Evolutionary conservation across 192 early-diverging fungal species (phyloP).

Genomic region (Martensiomyces pterosporus): DNA sequence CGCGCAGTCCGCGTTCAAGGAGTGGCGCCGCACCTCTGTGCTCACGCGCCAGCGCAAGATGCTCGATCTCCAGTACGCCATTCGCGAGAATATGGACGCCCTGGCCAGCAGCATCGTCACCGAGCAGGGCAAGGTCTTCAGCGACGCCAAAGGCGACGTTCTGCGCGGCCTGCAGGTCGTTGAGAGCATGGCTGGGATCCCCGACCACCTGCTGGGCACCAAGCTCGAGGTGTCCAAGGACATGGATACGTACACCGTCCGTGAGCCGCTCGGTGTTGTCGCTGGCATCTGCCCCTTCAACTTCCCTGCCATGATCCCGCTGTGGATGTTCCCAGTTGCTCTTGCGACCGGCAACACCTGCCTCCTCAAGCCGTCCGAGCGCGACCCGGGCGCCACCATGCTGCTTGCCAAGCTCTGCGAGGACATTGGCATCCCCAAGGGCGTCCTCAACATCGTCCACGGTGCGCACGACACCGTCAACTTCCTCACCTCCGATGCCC

Average conservation of each 20-base stretch:
- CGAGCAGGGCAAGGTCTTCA: slow-evolving; percentile 93
- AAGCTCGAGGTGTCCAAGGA: slow-evolving; percentile 78
- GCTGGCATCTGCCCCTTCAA: slow-evolving; percentile 96
- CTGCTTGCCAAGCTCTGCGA: slow-evolving; percentile 81
- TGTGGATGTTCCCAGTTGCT: slow-evolving; percentile 97
- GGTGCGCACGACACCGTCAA: slow-evolving; percentile 84
- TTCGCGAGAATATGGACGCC: slow-evolving; percentile 73
- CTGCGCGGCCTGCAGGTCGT: slow-evolving; percentile 89
- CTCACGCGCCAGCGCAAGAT: slow-evolving; percentile 85
- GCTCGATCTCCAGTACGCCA: slow-evolving; percentile 84
- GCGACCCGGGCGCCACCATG: slow-evolving; percentile 90
- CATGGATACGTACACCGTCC: slow-evolving; percentile 95
- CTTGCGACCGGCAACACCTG: slow-evolving; percentile 90
- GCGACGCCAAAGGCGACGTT: slow-evolving; percentile 89
- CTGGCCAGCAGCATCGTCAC: slow-evolving; percentile 76
- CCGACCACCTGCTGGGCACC: slow-evolving; percentile 78
- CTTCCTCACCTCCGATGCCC: slow-evolving; percentile 80
- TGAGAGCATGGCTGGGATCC: slow-evolving; percentile 76
- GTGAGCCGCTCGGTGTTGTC: slow-evolving; percentile 89
- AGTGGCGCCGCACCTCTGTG: slow-evolving; percentile 80
- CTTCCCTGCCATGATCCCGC: slow-evolving; percentile 92
- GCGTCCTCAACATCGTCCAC: slow-evolving; percentile 91
- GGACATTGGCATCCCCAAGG: slow-evolving; percentile 84
- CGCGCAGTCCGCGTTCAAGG: slow-evolving; percentile 75
- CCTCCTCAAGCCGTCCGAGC: slow-evolving; percentile 90